These are phyloP conservation scores for Neocatenulostroma microsporum DNA, from an alignment of 2,329 filamentous ascomycete species.

Conservation along the genomic window DNA sequence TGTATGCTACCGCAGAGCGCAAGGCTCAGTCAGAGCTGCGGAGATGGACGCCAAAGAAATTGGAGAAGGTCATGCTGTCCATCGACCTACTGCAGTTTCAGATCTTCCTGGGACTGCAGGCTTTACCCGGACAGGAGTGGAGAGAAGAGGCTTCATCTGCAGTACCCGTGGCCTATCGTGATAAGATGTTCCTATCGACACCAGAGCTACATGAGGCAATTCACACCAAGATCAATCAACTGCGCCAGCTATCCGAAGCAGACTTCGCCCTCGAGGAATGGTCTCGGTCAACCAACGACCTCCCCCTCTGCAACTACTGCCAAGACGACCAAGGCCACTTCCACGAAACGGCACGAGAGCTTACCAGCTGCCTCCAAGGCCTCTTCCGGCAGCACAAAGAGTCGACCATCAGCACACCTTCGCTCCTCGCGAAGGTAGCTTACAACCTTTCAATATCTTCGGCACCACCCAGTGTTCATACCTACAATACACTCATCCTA, in stretches of 20 bases:
- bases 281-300: conserved; percentile 7
- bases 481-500: conserved; percentile 63
- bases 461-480: conserved; percentile 56
- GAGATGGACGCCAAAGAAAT: conserved; percentile 36
- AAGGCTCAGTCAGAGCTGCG: conserved; percentile 26
- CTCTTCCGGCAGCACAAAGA: conserved; percentile 19
- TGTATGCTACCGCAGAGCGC: conserved; percentile 33
- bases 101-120: conserved; percentile 25
- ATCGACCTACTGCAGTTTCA: conserved; percentile 34
- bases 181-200: conserved; percentile 7
- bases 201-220: conserved; percentile 1
- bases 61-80: conserved; percentile 34
- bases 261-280: conserved; percentile 6
- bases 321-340: conserved; percentile 34
- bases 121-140: neutral
- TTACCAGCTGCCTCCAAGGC: conserved; percentile 18
- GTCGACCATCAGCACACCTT: conserved; percentile 10
- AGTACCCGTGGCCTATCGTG: conserved; percentile 20
- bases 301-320: conserved; percentile 24
- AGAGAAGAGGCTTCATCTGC: conserved; percentile 13
- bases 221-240: conserved; percentile 5
- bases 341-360: conserved; percentile 15
- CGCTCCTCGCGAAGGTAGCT: conserved; percentile 36
- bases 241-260: neutral
- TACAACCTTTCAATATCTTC: conserved; percentile 60